Conservation (phyloP, 352 stramenopile genomes). For the Globisporangium cylindrosporum region DNA sequence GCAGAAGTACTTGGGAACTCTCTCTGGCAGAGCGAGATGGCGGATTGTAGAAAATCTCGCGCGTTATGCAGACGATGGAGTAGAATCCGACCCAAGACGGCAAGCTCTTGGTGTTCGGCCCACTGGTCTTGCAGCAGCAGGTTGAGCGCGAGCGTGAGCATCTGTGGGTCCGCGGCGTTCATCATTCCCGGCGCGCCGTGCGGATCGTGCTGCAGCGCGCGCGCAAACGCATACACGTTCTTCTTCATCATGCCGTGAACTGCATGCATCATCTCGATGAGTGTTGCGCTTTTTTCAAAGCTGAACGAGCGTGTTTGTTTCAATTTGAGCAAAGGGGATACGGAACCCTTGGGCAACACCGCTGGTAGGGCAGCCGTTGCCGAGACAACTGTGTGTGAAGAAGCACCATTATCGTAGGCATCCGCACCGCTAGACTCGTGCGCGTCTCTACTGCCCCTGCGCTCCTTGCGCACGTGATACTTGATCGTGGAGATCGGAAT, state of each 20-base stretch:
- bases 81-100: not conserved
- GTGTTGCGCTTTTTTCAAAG: constrained; percentile 2
- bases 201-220: constrained; percentile 14
- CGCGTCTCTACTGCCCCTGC: not conserved
- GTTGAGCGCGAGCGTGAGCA: constrained; percentile 12
- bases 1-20: not conserved
- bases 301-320: not conserved
- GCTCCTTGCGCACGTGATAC: constrained; percentile 20
- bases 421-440: not conserved
- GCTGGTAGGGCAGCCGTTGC: not conserved
- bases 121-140: constrained; percentile 11
- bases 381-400: not conserved
- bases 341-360: not conserved
- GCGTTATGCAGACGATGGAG: constrained; percentile 10
- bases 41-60: constrained; percentile 11
- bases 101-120: constrained; percentile 3
- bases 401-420: not conserved
- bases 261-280: constrained; percentile 11
- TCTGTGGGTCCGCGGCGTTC: constrained; percentile 9
- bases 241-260: constrained; percentile 7
- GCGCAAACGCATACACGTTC: constrained; percentile 17
- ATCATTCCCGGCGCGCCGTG: constrained; percentile 11
- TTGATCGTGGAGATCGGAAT: constrained; percentile 24
- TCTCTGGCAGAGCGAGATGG: constrained; percentile 11
- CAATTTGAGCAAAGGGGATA: not conserved